phyloP scores from a whole-genome alignment of 2,329 filamentous ascomycete species.

The Sporothrix schenckii region DNA sequence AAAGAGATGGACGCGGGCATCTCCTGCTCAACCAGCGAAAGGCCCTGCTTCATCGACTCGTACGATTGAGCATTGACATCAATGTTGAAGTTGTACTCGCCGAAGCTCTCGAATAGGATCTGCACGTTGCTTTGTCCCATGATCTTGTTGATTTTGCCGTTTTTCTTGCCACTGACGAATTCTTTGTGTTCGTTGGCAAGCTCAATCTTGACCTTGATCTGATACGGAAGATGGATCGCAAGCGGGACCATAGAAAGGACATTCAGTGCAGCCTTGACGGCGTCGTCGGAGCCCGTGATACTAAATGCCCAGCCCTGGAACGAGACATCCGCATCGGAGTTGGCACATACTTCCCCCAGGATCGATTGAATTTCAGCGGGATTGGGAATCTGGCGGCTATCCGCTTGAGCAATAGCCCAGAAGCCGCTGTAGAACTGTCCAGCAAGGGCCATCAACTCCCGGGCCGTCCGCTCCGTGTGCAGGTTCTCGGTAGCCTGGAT shows the following conservation, averaged over 20 bases:
- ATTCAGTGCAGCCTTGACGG: conserved; percentile 91
- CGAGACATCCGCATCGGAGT: conserved; percentile 90
- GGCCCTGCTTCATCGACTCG: conserved; percentile 89
- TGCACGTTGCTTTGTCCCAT: conserved; percentile 99
- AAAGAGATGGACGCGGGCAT: conserved; percentile 99
- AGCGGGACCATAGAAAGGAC: conserved; percentile 92
- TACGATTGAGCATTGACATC: conserved; percentile 92
- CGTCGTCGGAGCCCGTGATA: conserved; percentile 93
- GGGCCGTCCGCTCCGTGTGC: conserved; percentile 90
- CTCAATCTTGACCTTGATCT: conserved; percentile 97
- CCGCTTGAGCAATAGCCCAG: conserved; percentile 87
- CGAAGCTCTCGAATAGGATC: conserved; percentile 98
- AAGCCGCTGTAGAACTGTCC: conserved; percentile 97
- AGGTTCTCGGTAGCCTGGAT: conserved; percentile 92
- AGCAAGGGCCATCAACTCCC: conserved; percentile 92
- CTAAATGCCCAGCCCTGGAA: conserved; percentile 95
- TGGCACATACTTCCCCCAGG: conserved; percentile 93
- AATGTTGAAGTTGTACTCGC: conserved; percentile 99
- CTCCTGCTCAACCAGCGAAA: conserved; percentile 94
- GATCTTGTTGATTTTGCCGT: conserved; percentile 99
- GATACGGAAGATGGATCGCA: conserved; percentile 82
- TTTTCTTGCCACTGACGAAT: conserved; percentile 99
- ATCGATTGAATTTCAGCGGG: conserved; percentile 81
- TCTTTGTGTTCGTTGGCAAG: conserved; percentile 99
- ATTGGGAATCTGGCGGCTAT: conserved; percentile 63